phyloP scores from a whole-genome alignment of 73 alveolate genomes.

The Paramecium bursaria region DNA sequence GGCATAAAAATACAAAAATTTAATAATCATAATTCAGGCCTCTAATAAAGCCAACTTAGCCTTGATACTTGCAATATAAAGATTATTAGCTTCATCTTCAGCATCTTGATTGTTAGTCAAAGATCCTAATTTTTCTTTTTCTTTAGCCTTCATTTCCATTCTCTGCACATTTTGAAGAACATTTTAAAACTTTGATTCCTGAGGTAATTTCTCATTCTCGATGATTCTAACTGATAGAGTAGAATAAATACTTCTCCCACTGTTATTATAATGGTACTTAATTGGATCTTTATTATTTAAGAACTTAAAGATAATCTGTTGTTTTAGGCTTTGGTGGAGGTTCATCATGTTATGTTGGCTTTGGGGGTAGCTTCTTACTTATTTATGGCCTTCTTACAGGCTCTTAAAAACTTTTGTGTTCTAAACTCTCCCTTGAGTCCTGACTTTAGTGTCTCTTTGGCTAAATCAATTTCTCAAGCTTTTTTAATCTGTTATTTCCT shows the following conservation, averaged over 20 bases:
- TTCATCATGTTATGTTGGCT: neutral
- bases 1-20: too few species aligned
- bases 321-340: slow-evolving; percentile 59
- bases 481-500: neutral
- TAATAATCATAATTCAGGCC: too few species aligned
- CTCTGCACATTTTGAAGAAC: slow-evolving; percentile 53
- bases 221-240: neutral
- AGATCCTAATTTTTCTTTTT: slow-evolving; percentile 56
- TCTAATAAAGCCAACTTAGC: slow-evolving; percentile 64
- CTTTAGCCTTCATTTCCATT: slow-evolving; percentile 65
- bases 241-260: slow-evolving; percentile 19
- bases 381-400: too few species aligned
- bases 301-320: slow-evolving; percentile 31
- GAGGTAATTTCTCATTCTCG: slow-evolving; percentile 9
- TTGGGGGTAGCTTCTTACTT: slow-evolving; percentile 47
- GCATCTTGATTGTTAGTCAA: slow-evolving; percentile 46
- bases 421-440: slow-evolving; percentile 26
- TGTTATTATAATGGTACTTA: slow-evolving; percentile 5
- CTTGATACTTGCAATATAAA: slow-evolving; percentile 64
- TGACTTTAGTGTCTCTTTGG: slow-evolving; percentile 30
- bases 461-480: neutral
- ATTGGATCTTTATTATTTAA: neutral
- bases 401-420: neutral
- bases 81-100: slow-evolving; percentile 67
- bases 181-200: slow-evolving; percentile 43